Evolutionary conservation across 2,329 filamentous ascomycete genomes (phyloP).

Genomic region (Fusarium paranaense): DNA sequence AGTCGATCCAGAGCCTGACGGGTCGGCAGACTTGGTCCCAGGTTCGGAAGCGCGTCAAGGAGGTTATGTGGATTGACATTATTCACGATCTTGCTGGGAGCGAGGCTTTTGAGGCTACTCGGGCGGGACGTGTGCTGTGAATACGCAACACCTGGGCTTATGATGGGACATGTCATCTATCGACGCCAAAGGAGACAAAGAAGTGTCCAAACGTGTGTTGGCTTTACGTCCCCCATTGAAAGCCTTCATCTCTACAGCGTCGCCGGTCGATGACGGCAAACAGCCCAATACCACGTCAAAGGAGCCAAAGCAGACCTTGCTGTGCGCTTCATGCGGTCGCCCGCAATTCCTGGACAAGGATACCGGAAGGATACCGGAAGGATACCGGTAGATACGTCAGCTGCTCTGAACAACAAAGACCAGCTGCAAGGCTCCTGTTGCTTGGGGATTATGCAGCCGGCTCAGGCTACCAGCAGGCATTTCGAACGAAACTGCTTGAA

Average conservation of each 20-base stretch:
- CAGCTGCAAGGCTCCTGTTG: background rate
- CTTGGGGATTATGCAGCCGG: background rate
- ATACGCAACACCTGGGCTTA: background rate
- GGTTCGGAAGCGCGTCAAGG: constrained; percentile 28
- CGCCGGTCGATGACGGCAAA: background rate
- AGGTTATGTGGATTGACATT: constrained; percentile 44
- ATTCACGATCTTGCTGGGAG: constrained; percentile 38
- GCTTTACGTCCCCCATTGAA: background rate
- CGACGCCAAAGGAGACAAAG: background rate
- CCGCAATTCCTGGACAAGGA: background rate
- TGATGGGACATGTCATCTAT: background rate
- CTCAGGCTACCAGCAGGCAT: background rate
- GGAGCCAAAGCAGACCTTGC: background rate
- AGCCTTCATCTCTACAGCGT: background rate
- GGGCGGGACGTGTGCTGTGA: background rate
- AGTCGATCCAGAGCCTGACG: constrained; percentile 25
- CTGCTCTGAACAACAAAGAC: background rate
- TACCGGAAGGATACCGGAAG: background rate
- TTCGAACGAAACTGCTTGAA: background rate
- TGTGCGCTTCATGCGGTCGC: background rate
- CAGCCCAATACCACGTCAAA: background rate
- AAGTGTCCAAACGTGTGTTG: no score
- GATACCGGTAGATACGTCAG: background rate
- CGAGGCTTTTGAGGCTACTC: constrained; percentile 3
- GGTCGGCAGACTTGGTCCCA: constrained; percentile 35